Evolutionary conservation across 1,284 basidiomycete genomes (phyloP).

Genomic region (Ganoderma multipileum): DNA sequence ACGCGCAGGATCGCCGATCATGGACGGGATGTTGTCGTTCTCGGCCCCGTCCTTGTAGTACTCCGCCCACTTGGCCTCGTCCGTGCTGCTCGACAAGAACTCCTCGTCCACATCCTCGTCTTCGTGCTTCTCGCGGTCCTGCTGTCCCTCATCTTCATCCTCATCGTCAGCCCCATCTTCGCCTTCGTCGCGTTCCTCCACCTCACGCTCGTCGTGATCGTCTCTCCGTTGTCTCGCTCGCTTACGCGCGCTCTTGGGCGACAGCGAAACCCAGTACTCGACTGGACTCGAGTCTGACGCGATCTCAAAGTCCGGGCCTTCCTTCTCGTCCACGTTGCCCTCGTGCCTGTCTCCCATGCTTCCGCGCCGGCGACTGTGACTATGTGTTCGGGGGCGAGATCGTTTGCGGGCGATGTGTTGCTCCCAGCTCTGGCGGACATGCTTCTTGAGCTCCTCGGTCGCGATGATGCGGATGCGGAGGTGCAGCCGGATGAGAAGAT

Average conservation of each 20-base stretch:
- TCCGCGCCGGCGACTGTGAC: slow-evolving; percentile 14
- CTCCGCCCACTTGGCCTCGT: slow-evolving; percentile 54
- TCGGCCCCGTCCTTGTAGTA: slow-evolving; percentile 41
- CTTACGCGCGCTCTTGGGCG: slow-evolving; percentile 55
- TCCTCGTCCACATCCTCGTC: slow-evolving; percentile 40
- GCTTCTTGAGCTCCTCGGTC: slow-evolving; percentile 76
- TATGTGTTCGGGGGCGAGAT: slow-evolving; percentile 32
- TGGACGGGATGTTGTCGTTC: slow-evolving; percentile 62
- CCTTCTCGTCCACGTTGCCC: slow-evolving; percentile 35
- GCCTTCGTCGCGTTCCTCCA: slow-evolving; percentile 24
- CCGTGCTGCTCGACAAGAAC: slow-evolving; percentile 38
- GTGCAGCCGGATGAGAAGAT: slow-evolving; percentile 87
- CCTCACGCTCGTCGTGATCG: slow-evolving; percentile 34
- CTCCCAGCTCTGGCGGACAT: slow-evolving; percentile 57
- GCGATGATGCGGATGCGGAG: slow-evolving; percentile 87
- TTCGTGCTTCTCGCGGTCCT: slow-evolving; percentile 42
- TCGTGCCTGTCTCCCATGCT: slow-evolving; percentile 7
- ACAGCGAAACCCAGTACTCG: slow-evolving; percentile 49
- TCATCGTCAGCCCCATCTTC: slow-evolving; percentile 41
- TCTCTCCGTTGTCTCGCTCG: slow-evolving; percentile 52
- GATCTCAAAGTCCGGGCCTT: slow-evolving; percentile 28
- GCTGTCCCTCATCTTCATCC: slow-evolving; percentile 40
- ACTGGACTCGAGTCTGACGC: slow-evolving; percentile 36
- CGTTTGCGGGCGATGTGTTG: slow-evolving; percentile 43
- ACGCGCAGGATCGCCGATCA: slow-evolving; percentile 84